These are phyloP conservation scores for Jamesozyma piceae DNA, from an alignment of 805 yeast species.

Conservation along the genomic window DNA sequence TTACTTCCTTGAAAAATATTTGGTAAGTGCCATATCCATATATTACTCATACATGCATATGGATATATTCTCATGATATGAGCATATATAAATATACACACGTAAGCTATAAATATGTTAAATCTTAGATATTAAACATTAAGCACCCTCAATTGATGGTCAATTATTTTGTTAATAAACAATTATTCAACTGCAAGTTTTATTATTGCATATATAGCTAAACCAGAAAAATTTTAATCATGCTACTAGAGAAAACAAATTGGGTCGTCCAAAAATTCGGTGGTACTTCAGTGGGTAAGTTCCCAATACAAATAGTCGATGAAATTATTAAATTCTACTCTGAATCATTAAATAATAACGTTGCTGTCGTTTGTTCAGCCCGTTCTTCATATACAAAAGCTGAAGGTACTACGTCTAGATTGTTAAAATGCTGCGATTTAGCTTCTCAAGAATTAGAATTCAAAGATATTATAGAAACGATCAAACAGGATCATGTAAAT, in stretches of 20 bases:
- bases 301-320: conserved; percentile 75
- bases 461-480: conserved; percentile 48
- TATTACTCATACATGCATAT: too few relatives aligned
- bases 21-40: too few relatives aligned
- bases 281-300: conserved; percentile 95
- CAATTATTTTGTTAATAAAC: too few relatives aligned
- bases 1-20: too few relatives aligned
- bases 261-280: conserved; percentile 94
- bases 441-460: conserved; percentile 56
- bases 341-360: conserved; percentile 38
- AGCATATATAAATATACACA: too few relatives aligned
- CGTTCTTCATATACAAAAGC: conserved; percentile 83
- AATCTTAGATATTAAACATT: too few relatives aligned
- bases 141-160: too few relatives aligned
- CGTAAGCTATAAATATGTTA: too few relatives aligned
- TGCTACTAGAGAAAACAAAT: conserved; percentile 22
- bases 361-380: conserved; percentile 94
- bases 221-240: too few relatives aligned
- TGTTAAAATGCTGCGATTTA: conserved; percentile 73
- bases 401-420: conserved; percentile 90
- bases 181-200: too few relatives aligned
- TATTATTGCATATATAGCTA: too few relatives aligned
- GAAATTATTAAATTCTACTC: conserved; percentile 69
- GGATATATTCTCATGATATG: too few relatives aligned
- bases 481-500: conserved; percentile 66